Conservation (phyloP, 1,284 basidiomycete species). For the Microbotryomycetes sp. region DNA sequence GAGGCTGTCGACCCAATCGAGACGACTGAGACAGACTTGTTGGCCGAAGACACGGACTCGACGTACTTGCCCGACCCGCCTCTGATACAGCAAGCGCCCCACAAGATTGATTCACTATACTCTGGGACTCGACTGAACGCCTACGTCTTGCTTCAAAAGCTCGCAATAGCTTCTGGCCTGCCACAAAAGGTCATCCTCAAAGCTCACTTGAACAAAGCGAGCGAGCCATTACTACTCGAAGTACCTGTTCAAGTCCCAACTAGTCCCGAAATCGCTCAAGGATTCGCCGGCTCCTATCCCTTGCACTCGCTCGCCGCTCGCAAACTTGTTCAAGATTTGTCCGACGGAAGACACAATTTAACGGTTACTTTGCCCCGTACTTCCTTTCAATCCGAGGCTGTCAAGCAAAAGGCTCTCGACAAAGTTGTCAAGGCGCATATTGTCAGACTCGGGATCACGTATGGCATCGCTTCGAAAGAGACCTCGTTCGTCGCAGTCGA, state of each 20-base stretch:
- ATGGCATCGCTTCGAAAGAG: conserved; percentile 49
- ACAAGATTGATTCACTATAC: not conserved
- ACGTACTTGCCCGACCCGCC: conserved; percentile 2
- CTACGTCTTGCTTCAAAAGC: conserved; percentile 3
- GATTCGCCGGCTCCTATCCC: not conserved
- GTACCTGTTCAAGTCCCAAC: conserved; percentile 1
- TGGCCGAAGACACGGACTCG: not conserved
- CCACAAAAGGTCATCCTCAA: conserved; percentile 3
- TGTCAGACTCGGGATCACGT: conserved; percentile 48
- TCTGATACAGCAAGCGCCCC: conserved; percentile 6
- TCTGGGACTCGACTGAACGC: conserved; percentile 13
- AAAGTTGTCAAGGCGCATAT: conserved; percentile 46
- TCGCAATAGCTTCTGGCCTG: conserved; percentile 2
- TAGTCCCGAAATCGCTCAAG: too few species aligned
- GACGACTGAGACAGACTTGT: too few species aligned
- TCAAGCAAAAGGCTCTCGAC: not conserved
- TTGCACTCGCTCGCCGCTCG: conserved; percentile 54
- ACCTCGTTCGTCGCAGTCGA: conserved; percentile 56
- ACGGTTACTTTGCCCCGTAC: not conserved
- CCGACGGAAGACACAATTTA: conserved; percentile 24
- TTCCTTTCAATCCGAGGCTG: not conserved
- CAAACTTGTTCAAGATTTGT: conserved; percentile 47
- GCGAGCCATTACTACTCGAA: conserved; percentile 2
- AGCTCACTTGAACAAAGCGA: conserved; percentile 3
- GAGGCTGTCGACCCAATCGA: conserved; percentile 2